phyloP scores from a whole-genome alignment of 1,284 basidiomycete species.

The Boletus smithii region DNA sequence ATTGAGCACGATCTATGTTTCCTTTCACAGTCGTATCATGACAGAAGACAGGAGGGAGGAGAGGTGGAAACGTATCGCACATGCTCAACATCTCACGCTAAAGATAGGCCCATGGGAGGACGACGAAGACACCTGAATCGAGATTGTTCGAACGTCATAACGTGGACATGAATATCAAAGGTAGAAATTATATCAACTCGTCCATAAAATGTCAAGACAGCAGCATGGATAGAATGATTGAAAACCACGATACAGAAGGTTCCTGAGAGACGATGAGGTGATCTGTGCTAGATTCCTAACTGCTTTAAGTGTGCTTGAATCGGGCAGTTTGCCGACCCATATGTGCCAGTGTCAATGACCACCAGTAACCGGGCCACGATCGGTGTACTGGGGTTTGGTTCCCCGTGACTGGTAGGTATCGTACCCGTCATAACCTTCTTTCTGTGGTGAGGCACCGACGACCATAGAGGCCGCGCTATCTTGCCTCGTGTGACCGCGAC shows the following conservation, averaged over 20 bases:
- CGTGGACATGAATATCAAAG: neutral
- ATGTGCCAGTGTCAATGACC: conserved; percentile 17
- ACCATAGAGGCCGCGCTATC: conserved; percentile 56
- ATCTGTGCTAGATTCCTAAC: conserved; percentile 38
- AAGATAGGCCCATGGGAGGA: conserved; percentile 23
- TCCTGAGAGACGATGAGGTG: conserved; percentile 7
- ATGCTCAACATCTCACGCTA: conserved; percentile 19
- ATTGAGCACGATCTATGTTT: conserved; percentile 20
- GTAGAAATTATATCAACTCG: neutral
- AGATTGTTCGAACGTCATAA: neutral
- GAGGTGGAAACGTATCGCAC: conserved; percentile 31
- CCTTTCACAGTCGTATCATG: conserved; percentile 30
- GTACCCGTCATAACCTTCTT: conserved; percentile 39
- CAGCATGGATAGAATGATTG: neutral
- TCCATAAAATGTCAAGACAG: too few relatives aligned
- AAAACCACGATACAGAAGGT: conserved; percentile 4
- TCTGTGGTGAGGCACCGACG: conserved; percentile 47
- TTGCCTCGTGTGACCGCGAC: conserved; percentile 46
- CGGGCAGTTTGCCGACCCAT: neutral
- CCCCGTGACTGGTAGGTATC: conserved; percentile 13
- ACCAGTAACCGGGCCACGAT: too few relatives aligned
- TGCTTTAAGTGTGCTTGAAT: neutral
- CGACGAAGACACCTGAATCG: conserved; percentile 7
- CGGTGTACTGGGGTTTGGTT: conserved; percentile 3
- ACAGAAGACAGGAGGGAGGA: conserved; percentile 25